phyloP scores from a whole-genome alignment of 2,329 filamentous ascomycete genomes.

The Hyphodiscus sp. region DNA sequence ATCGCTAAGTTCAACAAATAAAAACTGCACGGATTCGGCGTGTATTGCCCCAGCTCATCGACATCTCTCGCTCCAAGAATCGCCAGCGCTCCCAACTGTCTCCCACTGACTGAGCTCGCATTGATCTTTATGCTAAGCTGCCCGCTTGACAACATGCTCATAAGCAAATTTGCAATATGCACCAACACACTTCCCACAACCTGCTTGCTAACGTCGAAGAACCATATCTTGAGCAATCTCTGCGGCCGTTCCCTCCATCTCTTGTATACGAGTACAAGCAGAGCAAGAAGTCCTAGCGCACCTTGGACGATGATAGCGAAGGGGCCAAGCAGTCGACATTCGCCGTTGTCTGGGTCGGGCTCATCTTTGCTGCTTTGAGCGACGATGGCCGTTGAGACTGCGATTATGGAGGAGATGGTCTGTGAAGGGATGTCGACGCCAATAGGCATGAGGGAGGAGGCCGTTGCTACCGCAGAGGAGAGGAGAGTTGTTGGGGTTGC shows the following conservation, averaged over 20 bases:
- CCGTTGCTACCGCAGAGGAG: slow-evolving; percentile 20
- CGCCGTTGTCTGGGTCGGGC: slow-evolving; percentile 45
- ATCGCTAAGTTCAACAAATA: slow-evolving; percentile 92
- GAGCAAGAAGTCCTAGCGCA: slow-evolving; percentile 73
- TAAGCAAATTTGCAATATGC: slow-evolving; percentile 87
- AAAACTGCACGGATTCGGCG: slow-evolving; percentile 92
- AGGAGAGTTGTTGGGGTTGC: slow-evolving; percentile 17
- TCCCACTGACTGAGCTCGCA: slow-evolving; percentile 30
- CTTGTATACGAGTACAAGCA: slow-evolving; percentile 87
- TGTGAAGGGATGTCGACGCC: slow-evolving; percentile 27
- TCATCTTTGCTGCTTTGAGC: slow-evolving; percentile 1
- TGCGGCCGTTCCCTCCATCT: slow-evolving; percentile 88
- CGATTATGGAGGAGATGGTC: slow-evolving; percentile 26
- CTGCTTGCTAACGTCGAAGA: slow-evolving; percentile 96
- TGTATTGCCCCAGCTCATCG: slow-evolving; percentile 47
- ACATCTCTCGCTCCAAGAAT: slow-evolving; percentile 24
- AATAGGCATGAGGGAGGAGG: slow-evolving; percentile 18
- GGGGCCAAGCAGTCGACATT: slow-evolving; percentile 81
- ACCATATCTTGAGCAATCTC: slow-evolving; percentile 92
- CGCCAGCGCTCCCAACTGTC: slow-evolving; percentile 28
- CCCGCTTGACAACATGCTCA: slow-evolving; percentile 92
- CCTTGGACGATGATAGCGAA: slow-evolving; percentile 90
- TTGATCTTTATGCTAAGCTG: slow-evolving; percentile 64
- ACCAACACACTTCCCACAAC: slow-evolving; percentile 89
- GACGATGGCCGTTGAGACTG: slow-evolving; percentile 23